Percentiles rank a stretch among this genome's conserved stretches.
Evolutionary conservation across 73 alveolate genomes (phyloP).

Genomic region (Loxodes magnus): DNA sequence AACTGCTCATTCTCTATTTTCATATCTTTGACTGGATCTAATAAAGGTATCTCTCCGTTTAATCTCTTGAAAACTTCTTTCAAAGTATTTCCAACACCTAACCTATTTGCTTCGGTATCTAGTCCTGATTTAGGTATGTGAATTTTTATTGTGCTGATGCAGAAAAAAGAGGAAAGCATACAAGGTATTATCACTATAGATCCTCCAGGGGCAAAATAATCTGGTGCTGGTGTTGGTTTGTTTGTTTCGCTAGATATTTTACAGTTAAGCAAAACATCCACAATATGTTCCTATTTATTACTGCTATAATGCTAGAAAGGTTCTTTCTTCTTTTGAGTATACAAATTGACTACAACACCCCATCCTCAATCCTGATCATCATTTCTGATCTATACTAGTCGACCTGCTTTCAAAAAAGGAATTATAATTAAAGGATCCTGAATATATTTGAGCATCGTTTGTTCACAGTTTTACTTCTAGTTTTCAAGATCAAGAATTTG

Average conservation of each 20-base stretch:
- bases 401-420: conserved; percentile 80
- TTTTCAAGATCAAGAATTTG: conserved; percentile 45
- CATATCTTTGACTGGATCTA: conserved; percentile 92
- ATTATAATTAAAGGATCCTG: conserved; percentile 64
- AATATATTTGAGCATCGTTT: conserved; percentile 52
- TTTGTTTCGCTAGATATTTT: too few species aligned
- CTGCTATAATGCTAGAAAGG: too few species aligned
- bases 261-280: too few species aligned
- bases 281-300: too few species aligned
- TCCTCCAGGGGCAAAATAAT: too few species aligned
- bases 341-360: conserved; percentile 78
- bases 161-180: too few species aligned
- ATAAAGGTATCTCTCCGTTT: conserved; percentile 37
- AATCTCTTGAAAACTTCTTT: conserved; percentile 12
- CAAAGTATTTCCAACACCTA: not conserved
- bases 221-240: too few species aligned
- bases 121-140: too few species aligned
- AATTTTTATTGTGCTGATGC: too few species aligned
- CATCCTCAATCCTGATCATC: conserved; percentile 80
- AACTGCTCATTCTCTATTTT: conserved; percentile 69
- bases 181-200: too few species aligned
- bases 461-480: conserved; percentile 26
- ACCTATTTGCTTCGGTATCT: not conserved
- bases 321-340: too few species aligned
- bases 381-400: conserved; percentile 54